phyloP scores from a whole-genome alignment of 306 rosid species.

The Styphnolobium japonicum region DNA sequence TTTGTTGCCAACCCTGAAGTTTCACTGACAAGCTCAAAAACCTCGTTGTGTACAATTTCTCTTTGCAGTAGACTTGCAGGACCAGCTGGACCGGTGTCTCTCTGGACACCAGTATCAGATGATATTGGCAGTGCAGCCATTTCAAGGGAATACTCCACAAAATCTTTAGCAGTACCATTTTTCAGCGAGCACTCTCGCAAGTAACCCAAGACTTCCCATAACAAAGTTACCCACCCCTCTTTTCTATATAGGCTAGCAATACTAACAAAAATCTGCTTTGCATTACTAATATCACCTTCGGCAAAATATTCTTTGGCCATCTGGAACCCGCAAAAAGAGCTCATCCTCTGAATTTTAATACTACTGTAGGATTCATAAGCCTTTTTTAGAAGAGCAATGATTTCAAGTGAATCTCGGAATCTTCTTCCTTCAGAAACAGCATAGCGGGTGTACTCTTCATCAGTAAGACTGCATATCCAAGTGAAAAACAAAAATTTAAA shows the following conservation, averaged over 20 bases:
- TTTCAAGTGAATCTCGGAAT: slow-evolving; percentile 82
- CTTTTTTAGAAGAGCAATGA: slow-evolving; percentile 74
- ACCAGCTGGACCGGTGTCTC: slow-evolving; percentile 80
- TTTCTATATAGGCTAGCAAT: slow-evolving; percentile 83
- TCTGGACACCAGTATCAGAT: slow-evolving; percentile 54
- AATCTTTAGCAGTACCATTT: slow-evolving; percentile 57
- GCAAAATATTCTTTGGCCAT: slow-evolving; percentile 85
- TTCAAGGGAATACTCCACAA: slow-evolving; percentile 92
- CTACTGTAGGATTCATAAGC: slow-evolving; percentile 67
- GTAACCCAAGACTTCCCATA: slow-evolving; percentile 94
- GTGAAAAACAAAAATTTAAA: slow-evolving; percentile 28
- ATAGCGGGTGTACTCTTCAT: slow-evolving; percentile 66
- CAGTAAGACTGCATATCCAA: slow-evolving; percentile 72
- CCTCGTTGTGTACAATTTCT: slow-evolving; percentile 72
- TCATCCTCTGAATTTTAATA: slow-evolving; percentile 66
- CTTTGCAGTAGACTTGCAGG: slow-evolving; percentile 69
- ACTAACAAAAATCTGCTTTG: slow-evolving; percentile 59
- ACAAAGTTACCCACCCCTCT: slow-evolving; percentile 93
- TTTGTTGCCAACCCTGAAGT: slow-evolving; percentile 39
- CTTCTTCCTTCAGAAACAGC: slow-evolving; percentile 81
- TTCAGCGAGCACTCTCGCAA: slow-evolving; percentile 82
- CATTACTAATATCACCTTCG: slow-evolving; percentile 61
- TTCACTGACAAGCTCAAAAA: slow-evolving; percentile 60
- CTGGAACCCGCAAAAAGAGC: slow-evolving; percentile 78
- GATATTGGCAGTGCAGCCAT: slow-evolving; percentile 89